Percentiles rank a stretch among this genome's conserved stretches.
phyloP scores from a whole-genome alignment of 2,329 filamentous ascomycete species.

The Alternaria rosae region DNA sequence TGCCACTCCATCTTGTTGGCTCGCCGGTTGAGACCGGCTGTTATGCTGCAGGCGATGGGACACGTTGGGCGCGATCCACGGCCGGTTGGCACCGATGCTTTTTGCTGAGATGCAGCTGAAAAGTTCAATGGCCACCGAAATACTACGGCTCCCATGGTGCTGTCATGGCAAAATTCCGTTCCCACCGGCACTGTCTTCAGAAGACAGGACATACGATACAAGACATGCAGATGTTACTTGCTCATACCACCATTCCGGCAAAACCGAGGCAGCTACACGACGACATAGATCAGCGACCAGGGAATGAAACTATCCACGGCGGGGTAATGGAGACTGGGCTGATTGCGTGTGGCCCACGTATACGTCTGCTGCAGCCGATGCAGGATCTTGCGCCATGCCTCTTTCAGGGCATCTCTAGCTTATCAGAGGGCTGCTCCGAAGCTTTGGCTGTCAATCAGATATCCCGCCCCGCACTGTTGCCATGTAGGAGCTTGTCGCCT shows the following conservation, averaged over 20 bases:
- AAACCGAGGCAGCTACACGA: constrained; percentile 5
- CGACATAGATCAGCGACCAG: constrained; percentile 16
- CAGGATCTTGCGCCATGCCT: constrained; percentile 34
- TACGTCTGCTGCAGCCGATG: constrained; percentile 34
- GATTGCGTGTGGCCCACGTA: constrained; percentile 29
- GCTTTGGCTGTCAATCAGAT: background rate
- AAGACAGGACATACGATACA: background rate
- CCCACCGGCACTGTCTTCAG: background rate
- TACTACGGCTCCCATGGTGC: background rate
- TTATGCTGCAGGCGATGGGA: constrained; percentile 26
- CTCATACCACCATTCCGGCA: background rate
- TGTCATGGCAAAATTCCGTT: background rate
- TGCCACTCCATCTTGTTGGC: constrained; percentile 20
- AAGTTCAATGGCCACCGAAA: constrained; percentile 18
- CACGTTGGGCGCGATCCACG: constrained; percentile 23
- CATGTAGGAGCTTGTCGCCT: constrained; percentile 33
- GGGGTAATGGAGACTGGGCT: constrained; percentile 36
- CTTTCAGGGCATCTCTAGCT: constrained; percentile 29
- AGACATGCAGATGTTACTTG: background rate
- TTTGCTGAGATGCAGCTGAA: constrained; percentile 27
- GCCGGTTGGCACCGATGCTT: constrained; percentile 18
- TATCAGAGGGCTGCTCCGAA: constrained; percentile 40
- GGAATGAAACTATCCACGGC: constrained; percentile 25
- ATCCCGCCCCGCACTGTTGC: constrained; percentile 18
- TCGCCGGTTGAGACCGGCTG: constrained; percentile 28